A percentile compares a stretch with the other conserved stretches of the same genome.
Evolutionary conservation across 768 basidiomycete species (phyloP).

Genomic region (Leccinellum albellum): DNA sequence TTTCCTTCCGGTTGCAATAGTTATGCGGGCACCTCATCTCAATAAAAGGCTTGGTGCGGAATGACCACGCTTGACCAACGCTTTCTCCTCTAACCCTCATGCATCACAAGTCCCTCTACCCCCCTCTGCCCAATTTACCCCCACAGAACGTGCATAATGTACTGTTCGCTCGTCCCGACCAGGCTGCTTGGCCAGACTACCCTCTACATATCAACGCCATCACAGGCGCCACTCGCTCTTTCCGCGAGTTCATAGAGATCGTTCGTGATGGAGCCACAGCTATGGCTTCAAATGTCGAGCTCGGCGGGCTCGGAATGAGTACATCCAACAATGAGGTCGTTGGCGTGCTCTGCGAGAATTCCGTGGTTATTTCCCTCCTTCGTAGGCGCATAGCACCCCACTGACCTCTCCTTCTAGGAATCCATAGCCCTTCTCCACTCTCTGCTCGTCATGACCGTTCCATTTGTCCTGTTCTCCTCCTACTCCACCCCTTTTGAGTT

Average conservation of each 20-base stretch:
- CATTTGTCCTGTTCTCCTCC: conserved; percentile 51
- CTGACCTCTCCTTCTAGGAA: conserved; percentile 39
- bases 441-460: conserved; percentile 45
- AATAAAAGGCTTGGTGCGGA: conserved; percentile 4
- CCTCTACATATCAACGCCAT: conserved; percentile 52
- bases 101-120: conserved; percentile 56
- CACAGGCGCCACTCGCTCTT: conserved; percentile 45
- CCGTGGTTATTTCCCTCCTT: conserved; percentile 40
- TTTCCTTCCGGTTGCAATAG: background rate
- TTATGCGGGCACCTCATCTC: background rate
- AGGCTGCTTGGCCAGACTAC: conserved; percentile 53
- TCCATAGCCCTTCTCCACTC: conserved; percentile 49
- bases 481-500: conserved; percentile 58
- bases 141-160: conserved; percentile 54
- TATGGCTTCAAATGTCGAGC: conserved; percentile 40
- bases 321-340: conserved; percentile 52
- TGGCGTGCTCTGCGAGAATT: conserved; percentile 70
- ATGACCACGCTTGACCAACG: background rate
- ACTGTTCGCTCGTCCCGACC: conserved; percentile 52
- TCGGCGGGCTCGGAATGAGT: conserved; percentile 56
- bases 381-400: background rate
- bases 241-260: conserved; percentile 46
- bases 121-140: conserved; percentile 46
- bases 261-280: conserved; percentile 57
- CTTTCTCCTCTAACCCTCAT: conserved; percentile 29